A percentile compares a stretch with the other conserved stretches of the same genome.
Evolutionary conservation across 208 protist species (phyloP).

Genomic region (Leptomonas pyrrhocoris): DNA sequence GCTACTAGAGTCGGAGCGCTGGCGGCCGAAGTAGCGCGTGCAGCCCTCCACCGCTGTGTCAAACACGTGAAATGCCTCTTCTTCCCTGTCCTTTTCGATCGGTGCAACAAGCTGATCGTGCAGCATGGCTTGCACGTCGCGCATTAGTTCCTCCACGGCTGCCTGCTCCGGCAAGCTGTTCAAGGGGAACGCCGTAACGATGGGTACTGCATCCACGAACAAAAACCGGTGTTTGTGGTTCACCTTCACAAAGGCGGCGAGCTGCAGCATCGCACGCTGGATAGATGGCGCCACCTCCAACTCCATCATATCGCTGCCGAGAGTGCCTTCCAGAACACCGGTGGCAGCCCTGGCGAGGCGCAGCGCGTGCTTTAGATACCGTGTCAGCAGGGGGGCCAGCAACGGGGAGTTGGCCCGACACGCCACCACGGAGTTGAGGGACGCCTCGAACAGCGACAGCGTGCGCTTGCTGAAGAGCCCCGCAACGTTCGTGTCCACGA

Average conservation of each 20-base stretch:
- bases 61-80: background rate
- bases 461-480: conserved; percentile 35
- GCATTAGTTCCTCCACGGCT: conserved; percentile 21
- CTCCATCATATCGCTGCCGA: conserved; percentile 4
- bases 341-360: conserved; percentile 24
- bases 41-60: conserved; percentile 28
- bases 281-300: conserved; percentile 17
- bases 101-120: conserved; percentile 12
- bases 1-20: conserved; percentile 5
- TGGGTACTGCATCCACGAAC: conserved; percentile 15
- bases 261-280: conserved; percentile 28
- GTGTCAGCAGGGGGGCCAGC: conserved; percentile 31
- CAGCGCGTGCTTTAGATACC: conserved; percentile 27
- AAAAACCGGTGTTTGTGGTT: conserved; percentile 31
- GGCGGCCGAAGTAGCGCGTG: conserved; percentile 23
- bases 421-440: conserved; percentile 28
- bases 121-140: conserved; percentile 18
- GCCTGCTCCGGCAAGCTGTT: background rate
- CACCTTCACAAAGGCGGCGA: conserved; percentile 30
- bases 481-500: conserved; percentile 35
- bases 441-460: conserved; percentile 38
- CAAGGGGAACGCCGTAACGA: conserved; percentile 26
- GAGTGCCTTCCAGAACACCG: conserved; percentile 17
- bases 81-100: background rate
- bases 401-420: conserved; percentile 33